phyloP scores from a whole-genome alignment of 495 filamentous ascomycete genomes.

The Hypoxylon trugodes region DNA sequence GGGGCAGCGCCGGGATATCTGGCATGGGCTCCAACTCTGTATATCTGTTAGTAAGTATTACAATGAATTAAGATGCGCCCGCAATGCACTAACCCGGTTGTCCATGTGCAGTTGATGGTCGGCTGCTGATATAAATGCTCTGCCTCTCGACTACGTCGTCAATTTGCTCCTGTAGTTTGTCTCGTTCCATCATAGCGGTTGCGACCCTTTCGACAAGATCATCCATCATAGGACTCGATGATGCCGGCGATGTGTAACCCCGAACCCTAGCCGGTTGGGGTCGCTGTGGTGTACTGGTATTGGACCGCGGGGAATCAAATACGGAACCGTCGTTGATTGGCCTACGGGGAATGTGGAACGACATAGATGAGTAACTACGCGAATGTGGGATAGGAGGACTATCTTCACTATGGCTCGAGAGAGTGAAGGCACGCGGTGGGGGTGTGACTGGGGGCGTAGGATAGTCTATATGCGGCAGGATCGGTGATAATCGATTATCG shows the following conservation, averaged over 20 bases:
- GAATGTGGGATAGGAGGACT: constrained; percentile 50
- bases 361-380: constrained; percentile 57
- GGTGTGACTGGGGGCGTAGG: constrained; percentile 46
- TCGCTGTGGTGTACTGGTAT: constrained; percentile 34
- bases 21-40: constrained; percentile 56
- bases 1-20: constrained; percentile 55
- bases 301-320: constrained; percentile 42
- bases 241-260: constrained; percentile 40
- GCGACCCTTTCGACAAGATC: constrained; percentile 60
- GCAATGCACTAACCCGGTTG: constrained; percentile 33
- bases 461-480: constrained; percentile 60
- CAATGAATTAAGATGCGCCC: not conserved
- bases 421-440: constrained; percentile 51
- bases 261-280: constrained; percentile 44
- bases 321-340: constrained; percentile 46
- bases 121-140: constrained; percentile 59
- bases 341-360: constrained; percentile 61
- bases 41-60: constrained; percentile 21
- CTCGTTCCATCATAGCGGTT: constrained; percentile 60
- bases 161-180: constrained; percentile 60
- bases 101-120: constrained; percentile 55
- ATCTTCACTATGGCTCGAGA: constrained; percentile 47
- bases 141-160: constrained; percentile 62
- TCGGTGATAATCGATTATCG: constrained; percentile 71
- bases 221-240: constrained; percentile 47